These are phyloP conservation scores for Dendryphion nanum DNA, from an alignment of 2,329 filamentous ascomycete genomes.

Conservation along the genomic window DNA sequence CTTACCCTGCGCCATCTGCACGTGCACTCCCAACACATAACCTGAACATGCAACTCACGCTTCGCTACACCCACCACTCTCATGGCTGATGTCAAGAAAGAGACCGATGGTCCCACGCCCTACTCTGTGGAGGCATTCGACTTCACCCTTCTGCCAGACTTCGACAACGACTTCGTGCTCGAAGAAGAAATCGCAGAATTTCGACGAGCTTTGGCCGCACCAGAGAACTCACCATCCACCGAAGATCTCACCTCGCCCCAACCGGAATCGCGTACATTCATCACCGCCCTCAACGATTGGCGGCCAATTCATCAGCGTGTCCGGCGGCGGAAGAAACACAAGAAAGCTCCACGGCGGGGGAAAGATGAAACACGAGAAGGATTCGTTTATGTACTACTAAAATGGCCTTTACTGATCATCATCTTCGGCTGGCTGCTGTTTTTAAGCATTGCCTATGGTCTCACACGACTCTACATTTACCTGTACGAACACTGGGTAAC, in stretches of 20 bases:
- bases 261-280: conserved; percentile 56
- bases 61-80: neutral
- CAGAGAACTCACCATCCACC: conserved; percentile 68
- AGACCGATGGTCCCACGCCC: conserved; percentile 57
- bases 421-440: conserved; percentile 79
- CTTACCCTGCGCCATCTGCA: neutral
- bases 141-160: conserved; percentile 70
- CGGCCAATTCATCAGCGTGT: conserved; percentile 78
- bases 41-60: neutral
- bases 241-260: conserved; percentile 51
- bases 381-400: conserved; percentile 81
- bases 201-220: conserved; percentile 75
- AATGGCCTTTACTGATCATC: conserved; percentile 84
- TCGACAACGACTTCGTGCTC: conserved; percentile 72
- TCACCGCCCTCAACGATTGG: conserved; percentile 95
- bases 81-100: conserved; percentile 47
- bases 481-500: conserved; percentile 88
- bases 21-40: neutral
- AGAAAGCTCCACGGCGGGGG: conserved; percentile 45
- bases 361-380: conserved; percentile 95
- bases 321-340: conserved; percentile 41
- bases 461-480: conserved; percentile 86
- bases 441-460: conserved; percentile 70
- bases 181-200: conserved; percentile 75
- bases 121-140: conserved; percentile 67